Evolutionary conservation across 257 asterid genomes (phyloP).

Genomic region (Mitragyna speciosa): DNA sequence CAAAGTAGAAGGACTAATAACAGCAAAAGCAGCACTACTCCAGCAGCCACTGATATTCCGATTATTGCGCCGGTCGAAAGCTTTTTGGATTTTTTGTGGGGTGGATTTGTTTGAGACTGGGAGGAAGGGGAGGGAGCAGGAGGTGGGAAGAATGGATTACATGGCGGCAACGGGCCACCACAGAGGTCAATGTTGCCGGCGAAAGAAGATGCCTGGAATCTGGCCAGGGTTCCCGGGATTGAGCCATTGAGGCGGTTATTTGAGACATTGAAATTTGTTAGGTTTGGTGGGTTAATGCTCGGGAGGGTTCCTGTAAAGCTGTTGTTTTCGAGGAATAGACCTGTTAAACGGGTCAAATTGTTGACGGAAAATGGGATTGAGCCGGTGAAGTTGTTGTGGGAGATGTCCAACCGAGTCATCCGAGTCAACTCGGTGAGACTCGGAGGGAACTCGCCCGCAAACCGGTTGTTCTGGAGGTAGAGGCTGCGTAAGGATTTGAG

Average conservation of each 20-base stretch:
- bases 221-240: constrained; percentile 58
- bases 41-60: constrained; percentile 64
- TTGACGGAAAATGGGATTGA: constrained; percentile 69
- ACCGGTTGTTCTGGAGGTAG: constrained; percentile 64
- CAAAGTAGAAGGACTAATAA: constrained; percentile 49
- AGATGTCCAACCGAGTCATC: constrained; percentile 65
- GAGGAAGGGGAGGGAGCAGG: constrained; percentile 66
- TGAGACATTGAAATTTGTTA: constrained; percentile 56
- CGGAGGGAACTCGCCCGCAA: constrained; percentile 69
- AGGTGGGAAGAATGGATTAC: constrained; percentile 79
- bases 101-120: constrained; percentile 8
- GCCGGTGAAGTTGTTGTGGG: constrained; percentile 72
- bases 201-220: constrained; percentile 59
- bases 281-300: constrained; percentile 51
- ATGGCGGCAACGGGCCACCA: constrained; percentile 78
- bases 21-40: constrained; percentile 39
- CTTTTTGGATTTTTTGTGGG: constrained; percentile 24
- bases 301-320: constrained; percentile 72
- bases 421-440: constrained; percentile 63
- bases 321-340: constrained; percentile 64
- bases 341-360: constrained; percentile 70
- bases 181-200: constrained; percentile 69
- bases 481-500: constrained; percentile 64
- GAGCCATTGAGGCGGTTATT: constrained; percentile 86
- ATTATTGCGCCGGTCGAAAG: constrained; percentile 76